Evolutionary conservation across 2,329 filamentous ascomycete species (phyloP).

Genomic region (Cladophialophora yegresii): DNA sequence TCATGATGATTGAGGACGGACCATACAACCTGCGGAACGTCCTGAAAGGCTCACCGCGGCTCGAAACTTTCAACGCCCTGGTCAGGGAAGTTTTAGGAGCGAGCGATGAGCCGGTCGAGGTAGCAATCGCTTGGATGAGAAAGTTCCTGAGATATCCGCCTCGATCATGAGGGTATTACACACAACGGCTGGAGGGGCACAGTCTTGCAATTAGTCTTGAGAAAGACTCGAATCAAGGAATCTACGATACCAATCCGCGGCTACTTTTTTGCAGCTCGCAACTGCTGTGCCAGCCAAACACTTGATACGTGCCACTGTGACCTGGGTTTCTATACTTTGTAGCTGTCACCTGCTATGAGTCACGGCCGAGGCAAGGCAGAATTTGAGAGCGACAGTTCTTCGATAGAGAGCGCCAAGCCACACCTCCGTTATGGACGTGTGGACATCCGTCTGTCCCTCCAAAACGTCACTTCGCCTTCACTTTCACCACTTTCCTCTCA

Average conservation of each 20-base stretch:
- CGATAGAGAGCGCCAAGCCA: neutral
- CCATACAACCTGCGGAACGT: slow-evolving; percentile 31
- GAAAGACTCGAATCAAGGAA: neutral
- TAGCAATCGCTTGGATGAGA: slow-evolving; percentile 30
- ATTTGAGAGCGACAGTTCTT: neutral
- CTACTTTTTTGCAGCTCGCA: neutral
- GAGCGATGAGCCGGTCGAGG: slow-evolving; percentile 25
- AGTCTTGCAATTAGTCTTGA: neutral
- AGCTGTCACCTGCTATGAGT: neutral
- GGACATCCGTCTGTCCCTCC: neutral
- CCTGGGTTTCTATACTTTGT: neutral
- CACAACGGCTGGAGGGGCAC: neutral
- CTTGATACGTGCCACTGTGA: neutral
- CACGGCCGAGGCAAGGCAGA: neutral
- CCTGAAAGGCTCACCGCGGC: slow-evolving; percentile 18
- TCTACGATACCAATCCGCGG: neutral
- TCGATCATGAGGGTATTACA: slow-evolving; percentile 2
- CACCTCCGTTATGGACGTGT: neutral
- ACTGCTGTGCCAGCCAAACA: neutral
- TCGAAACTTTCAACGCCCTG: slow-evolving; percentile 22
- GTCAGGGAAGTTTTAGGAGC: slow-evolving; percentile 20
- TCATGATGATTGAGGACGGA: slow-evolving; percentile 34
- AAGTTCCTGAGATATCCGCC: slow-evolving; percentile 28
- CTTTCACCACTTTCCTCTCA: slow-evolving; percentile 10
- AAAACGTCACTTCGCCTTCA: slow-evolving; percentile 14